Conservation (phyloP, 176 grass and related monocot genomes). For the Bromus sterilis region DNA sequence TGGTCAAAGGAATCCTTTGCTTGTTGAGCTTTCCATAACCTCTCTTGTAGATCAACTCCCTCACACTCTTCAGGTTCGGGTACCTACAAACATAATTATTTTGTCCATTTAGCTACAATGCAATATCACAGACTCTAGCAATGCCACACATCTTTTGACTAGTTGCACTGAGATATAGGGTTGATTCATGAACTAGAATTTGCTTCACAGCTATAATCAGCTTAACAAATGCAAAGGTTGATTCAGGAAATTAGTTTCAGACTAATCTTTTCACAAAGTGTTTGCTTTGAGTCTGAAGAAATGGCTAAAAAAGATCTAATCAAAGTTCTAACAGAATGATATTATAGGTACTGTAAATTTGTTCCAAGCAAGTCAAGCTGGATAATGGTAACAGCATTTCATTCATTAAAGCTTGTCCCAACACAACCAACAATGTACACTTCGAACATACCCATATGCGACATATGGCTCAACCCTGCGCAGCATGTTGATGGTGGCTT, state of each 20-base stretch:
- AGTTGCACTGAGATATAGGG: background rate
- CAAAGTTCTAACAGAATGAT: background rate
- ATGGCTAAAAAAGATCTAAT: background rate
- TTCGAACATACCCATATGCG: slow-evolving; percentile 67
- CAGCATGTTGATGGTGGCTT: slow-evolving; percentile 83
- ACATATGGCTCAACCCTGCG: slow-evolving; percentile 93
- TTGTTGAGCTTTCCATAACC: slow-evolving; percentile 83
- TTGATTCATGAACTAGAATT: background rate
- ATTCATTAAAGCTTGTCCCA: background rate
- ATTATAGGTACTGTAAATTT: background rate
- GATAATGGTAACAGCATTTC: background rate
- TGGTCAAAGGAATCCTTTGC: slow-evolving; percentile 54
- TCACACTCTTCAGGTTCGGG: slow-evolving; percentile 75
- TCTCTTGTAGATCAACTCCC: slow-evolving; percentile 79
- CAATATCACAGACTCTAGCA: background rate
- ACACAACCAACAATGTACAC: background rate
- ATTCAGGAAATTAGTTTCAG: background rate
- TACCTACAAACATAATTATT: slow-evolving; percentile 12
- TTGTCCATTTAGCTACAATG: background rate
- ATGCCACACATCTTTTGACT: background rate
- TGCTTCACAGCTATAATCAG: background rate
- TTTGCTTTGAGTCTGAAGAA: background rate
- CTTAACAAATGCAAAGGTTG: background rate
- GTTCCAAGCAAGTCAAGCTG: background rate
- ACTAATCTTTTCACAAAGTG: background rate